phyloP scores from a whole-genome alignment of 2,329 filamentous ascomycete genomes.

The Exophiala mesophila region DNA sequence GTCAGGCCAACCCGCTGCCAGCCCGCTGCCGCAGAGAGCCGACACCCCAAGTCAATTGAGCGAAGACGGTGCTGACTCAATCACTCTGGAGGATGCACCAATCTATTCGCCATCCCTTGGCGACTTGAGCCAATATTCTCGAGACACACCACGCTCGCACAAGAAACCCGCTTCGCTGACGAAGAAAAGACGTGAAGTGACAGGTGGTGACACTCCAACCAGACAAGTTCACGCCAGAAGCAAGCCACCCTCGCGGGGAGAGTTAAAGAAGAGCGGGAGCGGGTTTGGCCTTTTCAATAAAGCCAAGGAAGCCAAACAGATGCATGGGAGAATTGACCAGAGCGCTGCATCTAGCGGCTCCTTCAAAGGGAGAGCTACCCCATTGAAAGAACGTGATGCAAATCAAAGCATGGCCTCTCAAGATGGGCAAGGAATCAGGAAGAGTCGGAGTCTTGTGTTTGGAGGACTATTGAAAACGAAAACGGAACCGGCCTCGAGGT shows the following conservation, averaged over 20 bases:
- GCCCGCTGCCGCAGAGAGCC: background rate
- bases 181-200: background rate
- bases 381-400: background rate
- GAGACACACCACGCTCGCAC: conserved; percentile 17
- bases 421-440: background rate
- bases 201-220: conserved; percentile 11
- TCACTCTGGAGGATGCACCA: conserved; percentile 20
- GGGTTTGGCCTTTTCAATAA: conserved; percentile 15
- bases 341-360: background rate
- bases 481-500: background rate
- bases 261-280: conserved; percentile 21
- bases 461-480: conserved; percentile 2
- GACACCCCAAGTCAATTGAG: conserved; percentile 2
- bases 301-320: conserved; percentile 4
- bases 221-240: conserved; percentile 3
- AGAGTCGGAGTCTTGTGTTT: conserved; percentile 3
- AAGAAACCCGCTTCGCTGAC: background rate
- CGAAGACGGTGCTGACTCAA: conserved; percentile 16
- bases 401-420: background rate
- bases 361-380: background rate
- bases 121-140: conserved; percentile 23
- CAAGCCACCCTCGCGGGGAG: background rate
- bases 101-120: conserved; percentile 26
- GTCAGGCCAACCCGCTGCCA: background rate
- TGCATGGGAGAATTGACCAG: background rate